Evolutionary conservation across 495 filamentous ascomycete genomes (phyloP).

Genomic region (Choiromyces venosus): DNA sequence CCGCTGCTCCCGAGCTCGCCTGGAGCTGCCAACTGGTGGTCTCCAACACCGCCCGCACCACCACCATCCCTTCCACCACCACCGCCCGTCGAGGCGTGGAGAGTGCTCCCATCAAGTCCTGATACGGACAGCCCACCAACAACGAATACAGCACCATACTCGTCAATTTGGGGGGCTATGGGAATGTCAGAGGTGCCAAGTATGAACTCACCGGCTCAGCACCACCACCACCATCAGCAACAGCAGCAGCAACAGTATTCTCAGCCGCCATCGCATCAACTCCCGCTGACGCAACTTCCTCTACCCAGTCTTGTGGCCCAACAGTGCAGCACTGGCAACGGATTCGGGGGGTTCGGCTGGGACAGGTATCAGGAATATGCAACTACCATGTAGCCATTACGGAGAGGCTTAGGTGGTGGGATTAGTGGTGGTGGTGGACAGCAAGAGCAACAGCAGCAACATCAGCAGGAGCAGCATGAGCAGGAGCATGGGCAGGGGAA

Average conservation of each 20-base stretch:
- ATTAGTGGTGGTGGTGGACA: not conserved
- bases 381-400: constrained; percentile 60
- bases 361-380: constrained; percentile 60
- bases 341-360: constrained; percentile 76
- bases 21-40: constrained; percentile 74
- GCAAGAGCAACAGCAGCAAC: constrained; percentile 11
- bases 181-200: constrained; percentile 56
- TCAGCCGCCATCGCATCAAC: constrained; percentile 61
- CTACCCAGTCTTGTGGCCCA: constrained; percentile 83
- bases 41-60: constrained; percentile 51
- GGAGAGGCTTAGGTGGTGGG: not conserved
- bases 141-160: constrained; percentile 59
- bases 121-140: constrained; percentile 53
- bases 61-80: constrained; percentile 54
- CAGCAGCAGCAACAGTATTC: constrained; percentile 52
- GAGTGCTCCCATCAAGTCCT: constrained; percentile 81
- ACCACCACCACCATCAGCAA: constrained; percentile 56
- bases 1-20: constrained; percentile 85
- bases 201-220: constrained; percentile 29
- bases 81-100: constrained; percentile 84
- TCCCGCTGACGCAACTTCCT: constrained; percentile 70
- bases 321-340: constrained; percentile 72
- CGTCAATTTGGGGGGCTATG: constrained; percentile 76
- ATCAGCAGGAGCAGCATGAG: constrained; percentile 40
- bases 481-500: constrained; percentile 39